A percentile compares a stretch with the other conserved stretches of the same genome.
Conservation (phyloP, 148 eudicot species). For the Persicaria maculosa region DNA sequence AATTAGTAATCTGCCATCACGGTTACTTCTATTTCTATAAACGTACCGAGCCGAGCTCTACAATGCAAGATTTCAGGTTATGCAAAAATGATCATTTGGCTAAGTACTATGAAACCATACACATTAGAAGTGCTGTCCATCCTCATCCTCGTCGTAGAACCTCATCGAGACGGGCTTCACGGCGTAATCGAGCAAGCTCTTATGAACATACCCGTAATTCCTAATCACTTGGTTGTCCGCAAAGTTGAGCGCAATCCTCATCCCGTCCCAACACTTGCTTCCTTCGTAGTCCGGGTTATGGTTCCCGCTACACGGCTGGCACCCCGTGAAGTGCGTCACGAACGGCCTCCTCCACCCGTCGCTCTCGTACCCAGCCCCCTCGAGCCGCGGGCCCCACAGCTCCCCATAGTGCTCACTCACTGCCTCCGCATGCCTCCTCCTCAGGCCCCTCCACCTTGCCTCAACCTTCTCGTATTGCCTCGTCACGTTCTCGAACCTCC, state of each 20-base stretch:
- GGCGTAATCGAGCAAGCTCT: slow-evolving; percentile 24
- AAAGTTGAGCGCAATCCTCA: slow-evolving; percentile 71
- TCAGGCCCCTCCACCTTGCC: background rate
- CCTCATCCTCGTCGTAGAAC: background rate
- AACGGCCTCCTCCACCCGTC: slow-evolving; percentile 32
- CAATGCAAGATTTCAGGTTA: too few relatives aligned
- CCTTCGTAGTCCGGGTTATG: slow-evolving; percentile 1
- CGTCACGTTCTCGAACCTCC: slow-evolving; percentile 48
- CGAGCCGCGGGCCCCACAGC: background rate
- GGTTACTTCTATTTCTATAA: too few relatives aligned
- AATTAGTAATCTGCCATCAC: too few relatives aligned
- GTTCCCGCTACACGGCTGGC: slow-evolving; percentile 52
- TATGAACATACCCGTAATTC: slow-evolving; percentile 67
- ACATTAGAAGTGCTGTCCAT: too few relatives aligned
- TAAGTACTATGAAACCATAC: too few relatives aligned
- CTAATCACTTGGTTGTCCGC: slow-evolving; percentile 82
- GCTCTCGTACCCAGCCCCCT: slow-evolving; percentile 9
- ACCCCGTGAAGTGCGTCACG: slow-evolving; percentile 75
- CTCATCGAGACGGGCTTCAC: background rate
- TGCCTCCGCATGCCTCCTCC: slow-evolving; percentile 4
- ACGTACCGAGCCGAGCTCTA: too few relatives aligned
- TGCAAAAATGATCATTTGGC: too few relatives aligned
- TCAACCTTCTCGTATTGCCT: slow-evolving; percentile 36
- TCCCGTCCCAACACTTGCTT: slow-evolving; percentile 50
- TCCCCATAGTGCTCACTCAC: background rate